Base-by-base conservation (phyloP, 441 rosid genomes). In the Kokia cookei region DNA sequence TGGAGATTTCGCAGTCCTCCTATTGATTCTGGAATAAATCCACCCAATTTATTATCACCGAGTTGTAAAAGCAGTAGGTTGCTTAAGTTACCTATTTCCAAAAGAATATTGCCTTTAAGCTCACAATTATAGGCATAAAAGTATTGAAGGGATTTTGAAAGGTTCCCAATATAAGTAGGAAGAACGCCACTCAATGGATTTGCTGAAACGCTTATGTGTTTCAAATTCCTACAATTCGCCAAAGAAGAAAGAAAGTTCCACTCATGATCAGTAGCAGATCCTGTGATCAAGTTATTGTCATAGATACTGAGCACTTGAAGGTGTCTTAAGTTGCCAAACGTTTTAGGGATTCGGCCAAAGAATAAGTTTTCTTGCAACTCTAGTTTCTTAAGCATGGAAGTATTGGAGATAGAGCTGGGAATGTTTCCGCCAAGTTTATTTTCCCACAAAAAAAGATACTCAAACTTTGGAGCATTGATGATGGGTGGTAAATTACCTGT, bases 1-100 rank as follows among this genome's bases (percentile, higher is more conserved):
- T 75, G 82, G 7, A 79, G 58, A 1, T 32, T 65, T 19, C 62
- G 27, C 7, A 79, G 2, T 40, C 66, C 53, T 8, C 71, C 66
- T 17, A 79, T 12, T 57, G 76, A 8, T 6, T 0, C 6, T 2
- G 81, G 81, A 45, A 78, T 40, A 0, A 19, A 15, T 15, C 73
- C 73, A 11, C 10, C 47, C 2, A 75, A 4, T 24, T 58, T 7
- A 50, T 78, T 78, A 0, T 14, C 2, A 1, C 12, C 2, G 4
- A 75, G 51, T 7, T 0, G 0, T 10, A 72, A 72, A 7, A 2
- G 2, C 3, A 24, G 2, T 24, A 24, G 26, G 26, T 24, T 1
- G 2, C 26, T 24, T 24, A 24, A 24, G 26, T 24, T 24, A 24
- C 26, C 26, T 24, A 24, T 24, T 24, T 24, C 26, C 26, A 24